These are phyloP conservation scores for Wickerhamiella nectarea DNA, from an alignment of 805 yeast species.

Conservation along the genomic window DNA sequence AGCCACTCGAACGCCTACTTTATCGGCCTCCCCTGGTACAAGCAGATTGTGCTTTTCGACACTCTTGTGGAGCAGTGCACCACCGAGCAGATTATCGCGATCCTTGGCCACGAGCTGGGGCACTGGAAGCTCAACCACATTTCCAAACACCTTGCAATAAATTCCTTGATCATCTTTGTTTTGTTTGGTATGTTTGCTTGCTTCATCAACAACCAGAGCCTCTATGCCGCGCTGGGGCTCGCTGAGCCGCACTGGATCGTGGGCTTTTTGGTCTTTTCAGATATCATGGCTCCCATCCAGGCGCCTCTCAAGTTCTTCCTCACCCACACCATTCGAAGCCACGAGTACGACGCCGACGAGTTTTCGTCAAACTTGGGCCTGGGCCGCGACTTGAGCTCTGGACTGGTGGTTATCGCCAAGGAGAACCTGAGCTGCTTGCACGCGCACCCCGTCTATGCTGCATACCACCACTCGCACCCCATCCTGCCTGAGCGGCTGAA, in stretches of 20 bases:
- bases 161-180: slow-evolving; percentile 49
- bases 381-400: slow-evolving; percentile 48
- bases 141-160: slow-evolving; percentile 52
- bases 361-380: slow-evolving; percentile 69
- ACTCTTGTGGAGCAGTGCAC: slow-evolving; percentile 74
- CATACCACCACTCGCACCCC: slow-evolving; percentile 86
- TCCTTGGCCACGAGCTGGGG: slow-evolving; percentile 96
- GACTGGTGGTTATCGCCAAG: slow-evolving; percentile 62
- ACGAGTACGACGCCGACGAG: slow-evolving; percentile 88
- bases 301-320: slow-evolving; percentile 49
- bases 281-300: slow-evolving; percentile 66
- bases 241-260: slow-evolving; percentile 55
- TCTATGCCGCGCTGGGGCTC: slow-evolving; percentile 73
- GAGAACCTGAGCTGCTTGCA: slow-evolving; percentile 77
- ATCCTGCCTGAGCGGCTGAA: slow-evolving; percentile 74
- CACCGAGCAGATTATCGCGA: slow-evolving; percentile 75
- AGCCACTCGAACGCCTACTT: slow-evolving; percentile 96
- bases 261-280: slow-evolving; percentile 71
- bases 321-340: slow-evolving; percentile 65
- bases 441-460: slow-evolving; percentile 80
- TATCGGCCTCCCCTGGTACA: slow-evolving; percentile 92
- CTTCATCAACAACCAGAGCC: slow-evolving; percentile 64
- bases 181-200: slow-evolving; percentile 65
- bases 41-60: slow-evolving; percentile 87
- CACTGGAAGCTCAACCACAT: slow-evolving; percentile 93